Evolutionary conservation across 192 early-diverging fungal species (phyloP), one percentile per base, ranked within the genome.

Genomic region (Jimgerdemannia lactiflua): DNA sequence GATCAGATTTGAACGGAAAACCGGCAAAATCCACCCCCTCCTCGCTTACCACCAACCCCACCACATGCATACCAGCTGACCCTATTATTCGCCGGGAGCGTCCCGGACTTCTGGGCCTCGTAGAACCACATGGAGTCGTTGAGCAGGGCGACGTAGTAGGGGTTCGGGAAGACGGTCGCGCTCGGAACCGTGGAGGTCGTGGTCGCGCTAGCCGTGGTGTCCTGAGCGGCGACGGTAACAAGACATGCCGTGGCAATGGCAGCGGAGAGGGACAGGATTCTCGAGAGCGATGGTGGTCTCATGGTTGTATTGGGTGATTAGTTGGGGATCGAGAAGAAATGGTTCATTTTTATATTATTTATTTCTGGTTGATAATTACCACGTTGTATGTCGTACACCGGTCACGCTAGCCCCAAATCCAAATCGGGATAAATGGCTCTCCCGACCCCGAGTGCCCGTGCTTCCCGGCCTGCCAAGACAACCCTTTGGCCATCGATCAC

Each of bases 21-120:
- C 64, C 39, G 17, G 10, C 17, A 29, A 29, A 42, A 20, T 43
- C 68, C 9, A 69, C 18, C 63, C 67, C 29, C 29, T 29, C 17
- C 19, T 10, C 43, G 39, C 63, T 67, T 67, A 41, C 18, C 64
- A 40, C 43, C 66, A 70, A 42, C 29, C 29, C 29, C 29, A 29
- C 29, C 29, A 29, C 29, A 70, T 19, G 68, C 71, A 71, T 82
- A 82, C 85, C 88, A 89, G 18, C 74, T 49, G 17, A 89, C 82
- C 75, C 88, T 77, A 63, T 87, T 86, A 66, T 86, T 74, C n/a
- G 80, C 42, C 17, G 85, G 80, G 3, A 89, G 73, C 18, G 79
- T 82, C 20, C 88, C 88, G 67, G 85, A 82, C 65, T 85, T 75
- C 69, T 87, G 86, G 10, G 88, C 88, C 73, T 89, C 88, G 71